Base-by-base conservation (phyloP, 78 protist species). In the Dictyostelium purpureum region DNA sequence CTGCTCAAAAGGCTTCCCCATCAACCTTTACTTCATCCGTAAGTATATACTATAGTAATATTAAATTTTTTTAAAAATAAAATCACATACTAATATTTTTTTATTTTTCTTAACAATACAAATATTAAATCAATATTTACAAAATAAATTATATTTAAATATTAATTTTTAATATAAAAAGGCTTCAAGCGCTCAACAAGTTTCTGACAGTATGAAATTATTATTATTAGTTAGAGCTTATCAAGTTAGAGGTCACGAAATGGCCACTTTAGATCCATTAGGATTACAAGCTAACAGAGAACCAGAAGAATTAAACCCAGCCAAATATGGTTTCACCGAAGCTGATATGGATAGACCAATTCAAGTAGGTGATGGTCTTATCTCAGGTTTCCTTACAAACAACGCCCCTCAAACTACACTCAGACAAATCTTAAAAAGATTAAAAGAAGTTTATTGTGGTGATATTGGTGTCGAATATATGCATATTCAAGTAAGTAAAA, bases 291-390 rank as follows among this genome's bases (percentile, higher is more conserved):
- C 66, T 47, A 43, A 54, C 45, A 67, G 65, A 52, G 80, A 49
- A 18, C 95, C 95, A 67, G 57, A 83, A 16, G 95, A 92, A 70
- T 67, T 92, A 35, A 75, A 92, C 14, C 82, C 77, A 37, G n/a
- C 69, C 40, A 77, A 59, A 54, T 92, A 92, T 78, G 95, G 91
- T 56, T 92, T 92, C 47, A 65, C 95, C 24, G 95, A 92, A 28
- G 93, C 90, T 28, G 95, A 92, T 69, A 59, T 92, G 76, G 95
- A 92, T 56, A 81, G 26, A 77, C 89, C 78, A 81, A 77, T 92
- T 31, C 51, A 33, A 42, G 83, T 92, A 45, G 89, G 87, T 38
- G 91, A 81, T 18, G 89, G 75, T 51, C 45, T 77, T 3, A 71
- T 92, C 18, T 85, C 95, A 28, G 95, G 95, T 18, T 92, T 85